Percentiles rank a stretch among this genome's conserved stretches.
Evolutionary conservation across 2,329 filamentous ascomycete genomes (phyloP).

Genomic region (Ophiostoma sp.): DNA sequence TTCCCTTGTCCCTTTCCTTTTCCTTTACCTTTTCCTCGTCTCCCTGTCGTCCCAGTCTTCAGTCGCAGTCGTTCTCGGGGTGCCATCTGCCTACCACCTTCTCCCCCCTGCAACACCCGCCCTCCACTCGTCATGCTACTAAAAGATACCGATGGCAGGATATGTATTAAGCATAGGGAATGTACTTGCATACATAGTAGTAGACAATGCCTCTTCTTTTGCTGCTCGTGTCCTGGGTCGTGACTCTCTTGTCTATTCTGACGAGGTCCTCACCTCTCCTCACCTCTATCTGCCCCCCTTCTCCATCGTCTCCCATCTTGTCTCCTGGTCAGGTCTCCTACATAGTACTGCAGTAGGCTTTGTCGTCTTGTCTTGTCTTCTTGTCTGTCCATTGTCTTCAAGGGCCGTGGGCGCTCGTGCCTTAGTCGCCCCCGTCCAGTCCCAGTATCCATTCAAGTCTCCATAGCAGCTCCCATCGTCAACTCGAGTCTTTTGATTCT

Average conservation of each 20-base stretch:
- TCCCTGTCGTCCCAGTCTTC: not conserved
- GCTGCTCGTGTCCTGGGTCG: not conserved
- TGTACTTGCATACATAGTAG: not conserved
- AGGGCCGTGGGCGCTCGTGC: not conserved
- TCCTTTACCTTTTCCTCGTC: not conserved
- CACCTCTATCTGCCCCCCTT: not conserved
- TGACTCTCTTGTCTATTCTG: not conserved
- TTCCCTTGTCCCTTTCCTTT: not conserved
- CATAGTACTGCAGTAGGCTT: too few relatives aligned
- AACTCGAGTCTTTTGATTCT: conserved; percentile 2
- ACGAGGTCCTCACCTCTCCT: not conserved
- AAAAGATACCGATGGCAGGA: not conserved
- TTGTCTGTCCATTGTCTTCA: conserved; percentile 3
- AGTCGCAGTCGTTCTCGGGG: not conserved
- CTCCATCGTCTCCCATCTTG: not conserved
- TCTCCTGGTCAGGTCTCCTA: not conserved
- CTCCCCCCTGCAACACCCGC: conserved; percentile 3
- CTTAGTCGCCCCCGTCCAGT: not conserved
- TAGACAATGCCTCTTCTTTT: not conserved
- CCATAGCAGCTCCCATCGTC: conserved; percentile 4
- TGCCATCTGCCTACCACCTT: not conserved
- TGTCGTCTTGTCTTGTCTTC: not conserved
- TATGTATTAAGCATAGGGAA: not conserved
- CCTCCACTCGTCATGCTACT: conserved; percentile 4
- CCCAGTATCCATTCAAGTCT: conserved; percentile 4